phyloP scores from a whole-genome alignment of 257 asterid genomes.

The Nicotiana knightiana region DNA sequence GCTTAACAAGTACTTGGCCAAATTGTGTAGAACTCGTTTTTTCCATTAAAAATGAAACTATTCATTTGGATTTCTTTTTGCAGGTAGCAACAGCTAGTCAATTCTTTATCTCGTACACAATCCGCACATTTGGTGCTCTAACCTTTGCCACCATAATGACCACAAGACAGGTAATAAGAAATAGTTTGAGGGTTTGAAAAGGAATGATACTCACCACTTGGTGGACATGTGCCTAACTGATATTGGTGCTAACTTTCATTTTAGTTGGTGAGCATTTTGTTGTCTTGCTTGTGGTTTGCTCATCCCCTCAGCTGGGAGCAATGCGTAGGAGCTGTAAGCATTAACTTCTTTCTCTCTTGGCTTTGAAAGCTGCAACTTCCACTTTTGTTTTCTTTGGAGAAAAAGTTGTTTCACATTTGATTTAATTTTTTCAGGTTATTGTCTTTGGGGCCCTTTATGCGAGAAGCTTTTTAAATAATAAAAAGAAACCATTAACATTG shows the following conservation, averaged over 20 bases:
- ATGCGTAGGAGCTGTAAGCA: constrained; percentile 76
- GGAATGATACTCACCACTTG: not conserved
- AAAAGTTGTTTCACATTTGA: not conserved
- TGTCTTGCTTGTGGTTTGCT: constrained; percentile 87
- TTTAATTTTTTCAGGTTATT: constrained; percentile 50
- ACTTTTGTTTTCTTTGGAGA: not conserved
- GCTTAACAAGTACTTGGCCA: not conserved
- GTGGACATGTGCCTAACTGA: not conserved
- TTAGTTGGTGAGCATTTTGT: constrained; percentile 83
- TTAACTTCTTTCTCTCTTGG: constrained; percentile 7
- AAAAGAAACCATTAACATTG: constrained; percentile 30
- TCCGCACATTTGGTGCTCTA: constrained; percentile 92
- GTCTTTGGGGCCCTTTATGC: constrained; percentile 81
- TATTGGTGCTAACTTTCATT: not conserved
- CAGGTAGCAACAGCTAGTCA: constrained; percentile 99
- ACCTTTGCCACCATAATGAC: constrained; percentile 93
- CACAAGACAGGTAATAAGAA: constrained; percentile 79
- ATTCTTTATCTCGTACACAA: constrained; percentile 90
- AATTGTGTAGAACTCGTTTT: not conserved
- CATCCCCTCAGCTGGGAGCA: constrained; percentile 95
- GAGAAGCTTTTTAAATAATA: constrained; percentile 54
- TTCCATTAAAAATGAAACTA: not conserved
- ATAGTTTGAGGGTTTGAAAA: not conserved
- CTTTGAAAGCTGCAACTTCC: not conserved
- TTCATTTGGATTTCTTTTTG: constrained; percentile 7